Conservation (phyloP, 192 early-diverging fungal genomes). For the Backusella luteola region DNA sequence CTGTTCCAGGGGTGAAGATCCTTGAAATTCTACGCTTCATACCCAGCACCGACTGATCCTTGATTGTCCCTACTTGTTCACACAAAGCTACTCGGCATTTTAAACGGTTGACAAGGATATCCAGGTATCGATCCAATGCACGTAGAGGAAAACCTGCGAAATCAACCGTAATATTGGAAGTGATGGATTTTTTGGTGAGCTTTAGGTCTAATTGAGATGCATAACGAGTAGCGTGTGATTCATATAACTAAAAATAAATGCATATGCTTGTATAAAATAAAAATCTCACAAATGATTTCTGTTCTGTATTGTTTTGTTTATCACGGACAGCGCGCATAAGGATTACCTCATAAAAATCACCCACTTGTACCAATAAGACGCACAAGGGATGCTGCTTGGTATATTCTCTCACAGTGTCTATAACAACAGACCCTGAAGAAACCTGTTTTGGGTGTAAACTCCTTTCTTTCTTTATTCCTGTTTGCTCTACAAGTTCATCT, state of each 20-base stretch:
- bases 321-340: background rate
- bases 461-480: background rate
- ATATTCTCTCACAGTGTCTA: constrained; percentile 48
- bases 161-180: constrained; percentile 44
- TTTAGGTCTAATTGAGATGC: constrained; percentile 69
- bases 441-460: background rate
- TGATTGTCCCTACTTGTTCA: constrained; percentile 55
- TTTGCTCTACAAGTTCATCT: constrained; percentile 7
- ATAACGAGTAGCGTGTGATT: constrained; percentile 66
- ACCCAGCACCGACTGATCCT: constrained; percentile 41
- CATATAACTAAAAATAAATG: constrained; percentile 52
- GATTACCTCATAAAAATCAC: constrained; percentile 77
- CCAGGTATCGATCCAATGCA: constrained; percentile 61
- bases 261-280: background rate
- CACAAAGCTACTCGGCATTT: constrained; percentile 65
- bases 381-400: constrained; percentile 63
- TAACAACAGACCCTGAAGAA: constrained; percentile 32
- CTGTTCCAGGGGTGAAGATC: constrained; percentile 84
- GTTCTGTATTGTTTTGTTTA: background rate
- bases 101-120: constrained; percentile 61
- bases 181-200: constrained; percentile 65
- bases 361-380: constrained; percentile 71
- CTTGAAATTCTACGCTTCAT: constrained; percentile 71
- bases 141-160: constrained; percentile 75
- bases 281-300: background rate